These are phyloP conservation scores for Lichtheimia ramosa DNA, from an alignment of 371 early-diverging fungal species.

Conservation along the genomic window DNA sequence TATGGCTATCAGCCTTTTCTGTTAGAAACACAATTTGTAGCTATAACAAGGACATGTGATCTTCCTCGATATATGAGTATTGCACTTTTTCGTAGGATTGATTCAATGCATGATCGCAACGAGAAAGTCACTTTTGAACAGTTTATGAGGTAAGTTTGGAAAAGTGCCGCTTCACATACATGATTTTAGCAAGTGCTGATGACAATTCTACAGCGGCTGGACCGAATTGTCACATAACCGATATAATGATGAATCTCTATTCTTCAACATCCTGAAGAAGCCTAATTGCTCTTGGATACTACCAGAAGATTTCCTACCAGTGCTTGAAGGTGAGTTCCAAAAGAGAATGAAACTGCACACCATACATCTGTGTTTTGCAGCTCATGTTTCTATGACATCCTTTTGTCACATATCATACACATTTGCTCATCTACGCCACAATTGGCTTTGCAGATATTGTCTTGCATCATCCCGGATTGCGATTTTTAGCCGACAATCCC, in stretches of 20 bases:
- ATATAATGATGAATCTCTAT: conserved; percentile 43
- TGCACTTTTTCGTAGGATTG: conserved; percentile 58
- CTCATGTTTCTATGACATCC: background rate
- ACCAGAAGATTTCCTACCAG: conserved; percentile 47
- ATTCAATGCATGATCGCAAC: conserved; percentile 17
- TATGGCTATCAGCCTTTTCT: conserved; percentile 27
- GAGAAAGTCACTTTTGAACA: conserved; percentile 23
- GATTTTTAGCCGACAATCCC: conserved; percentile 73
- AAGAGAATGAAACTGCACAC: too few relatives aligned
- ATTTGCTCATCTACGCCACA: background rate
- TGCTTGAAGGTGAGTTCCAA: conserved; percentile 43
- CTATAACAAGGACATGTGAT: conserved; percentile 55
- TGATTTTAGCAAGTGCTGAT: too few relatives aligned
- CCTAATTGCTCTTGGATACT: conserved; percentile 23
- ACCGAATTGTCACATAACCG: conserved; percentile 23
- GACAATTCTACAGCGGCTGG: conserved; percentile 35
- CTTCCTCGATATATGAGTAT: conserved; percentile 64
- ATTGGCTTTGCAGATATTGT: conserved; percentile 50
- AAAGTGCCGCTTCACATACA: too few relatives aligned
- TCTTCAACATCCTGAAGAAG: conserved; percentile 40
- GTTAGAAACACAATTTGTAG: conserved; percentile 48
- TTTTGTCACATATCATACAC: background rate
- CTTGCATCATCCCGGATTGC: conserved; percentile 82
- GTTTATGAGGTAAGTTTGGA: conserved; percentile 18
- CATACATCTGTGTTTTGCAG: too few relatives aligned